phyloP scores from a whole-genome alignment of 768 basidiomycete species.

The Macrolepiota dolichaula region DNA sequence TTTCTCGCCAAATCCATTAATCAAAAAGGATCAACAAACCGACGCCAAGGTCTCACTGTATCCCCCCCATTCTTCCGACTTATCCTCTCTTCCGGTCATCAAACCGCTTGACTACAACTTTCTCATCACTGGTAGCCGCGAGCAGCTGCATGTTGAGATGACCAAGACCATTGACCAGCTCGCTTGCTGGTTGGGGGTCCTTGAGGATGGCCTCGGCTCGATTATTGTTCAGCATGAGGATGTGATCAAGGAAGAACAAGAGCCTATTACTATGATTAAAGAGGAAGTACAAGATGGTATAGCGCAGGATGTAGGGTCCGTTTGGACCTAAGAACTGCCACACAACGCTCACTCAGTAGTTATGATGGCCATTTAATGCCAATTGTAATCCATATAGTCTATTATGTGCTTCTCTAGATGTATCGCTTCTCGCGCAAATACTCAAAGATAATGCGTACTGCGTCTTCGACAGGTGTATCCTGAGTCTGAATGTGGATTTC shows the following conservation, averaged over 20 bases:
- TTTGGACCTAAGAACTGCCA: background rate
- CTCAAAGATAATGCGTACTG: constrained; percentile 73
- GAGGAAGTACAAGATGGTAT: background rate
- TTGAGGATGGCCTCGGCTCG: constrained; percentile 68
- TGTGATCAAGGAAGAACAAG: constrained; percentile 65
- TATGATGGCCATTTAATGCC: background rate
- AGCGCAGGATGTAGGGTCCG: background rate
- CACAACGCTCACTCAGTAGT: background rate
- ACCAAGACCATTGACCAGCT: constrained; percentile 73
- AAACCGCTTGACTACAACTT: constrained; percentile 65
- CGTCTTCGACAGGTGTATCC: constrained; percentile 70
- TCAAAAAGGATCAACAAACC: background rate
- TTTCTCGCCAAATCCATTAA: background rate
- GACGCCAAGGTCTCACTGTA: background rate
- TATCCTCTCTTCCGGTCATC: constrained; percentile 25
- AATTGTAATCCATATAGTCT: constrained; percentile 6
- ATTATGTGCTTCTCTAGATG: constrained; percentile 30
- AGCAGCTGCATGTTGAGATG: constrained; percentile 59
- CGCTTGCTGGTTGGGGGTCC: constrained; percentile 67
- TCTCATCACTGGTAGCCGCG: constrained; percentile 43
- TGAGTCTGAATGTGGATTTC: constrained; percentile 94
- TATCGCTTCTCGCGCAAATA: constrained; percentile 73
- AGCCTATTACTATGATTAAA: constrained; percentile 22
- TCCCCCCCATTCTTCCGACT: background rate
- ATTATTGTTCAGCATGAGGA: constrained; percentile 57